Conservation (phyloP, 495 filamentous ascomycete species). For the Lasiosphaeria hispida region DNA sequence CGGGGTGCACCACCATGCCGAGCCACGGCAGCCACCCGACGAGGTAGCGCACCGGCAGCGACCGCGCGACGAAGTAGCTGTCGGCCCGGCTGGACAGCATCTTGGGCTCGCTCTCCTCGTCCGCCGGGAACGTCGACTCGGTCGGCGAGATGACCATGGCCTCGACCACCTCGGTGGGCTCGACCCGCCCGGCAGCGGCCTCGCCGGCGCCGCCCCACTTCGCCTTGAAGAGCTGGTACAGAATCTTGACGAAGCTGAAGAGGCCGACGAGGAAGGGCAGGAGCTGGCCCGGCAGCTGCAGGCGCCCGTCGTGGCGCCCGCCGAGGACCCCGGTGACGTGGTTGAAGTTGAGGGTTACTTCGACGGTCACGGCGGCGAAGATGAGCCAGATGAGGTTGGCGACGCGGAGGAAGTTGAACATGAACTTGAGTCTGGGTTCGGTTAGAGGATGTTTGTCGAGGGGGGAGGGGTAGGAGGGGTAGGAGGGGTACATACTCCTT, state of each 20-base stretch:
- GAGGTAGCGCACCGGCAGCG: constrained; percentile 18
- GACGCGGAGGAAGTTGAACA: constrained; percentile 23
- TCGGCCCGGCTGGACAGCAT: constrained; percentile 4
- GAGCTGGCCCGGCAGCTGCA: constrained; percentile 24
- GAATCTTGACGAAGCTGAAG: constrained; percentile 24
- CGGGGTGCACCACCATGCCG: constrained; percentile 26
- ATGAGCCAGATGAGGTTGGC: constrained; percentile 28
- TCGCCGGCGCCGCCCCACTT: constrained; percentile 5
- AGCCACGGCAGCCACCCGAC: constrained; percentile 27
- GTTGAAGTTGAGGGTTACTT: constrained; percentile 29
- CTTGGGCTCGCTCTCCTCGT: neutral
- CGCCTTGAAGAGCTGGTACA: constrained; percentile 20
- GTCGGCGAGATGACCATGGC: constrained; percentile 4
- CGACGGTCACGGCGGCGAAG: constrained; percentile 25
- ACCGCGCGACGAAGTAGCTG: constrained; percentile 16
- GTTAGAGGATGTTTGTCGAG: neutral
- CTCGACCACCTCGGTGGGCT: constrained; percentile 8
- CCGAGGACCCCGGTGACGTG: constrained; percentile 22
- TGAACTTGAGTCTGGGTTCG: constrained; percentile 13
- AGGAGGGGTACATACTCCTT: constrained; percentile 15
- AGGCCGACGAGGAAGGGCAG: constrained; percentile 24
- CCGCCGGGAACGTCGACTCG: neutral
- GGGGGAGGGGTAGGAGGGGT: neutral
- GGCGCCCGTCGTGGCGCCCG: constrained; percentile 12
- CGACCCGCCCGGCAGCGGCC: neutral